phyloP scores from a whole-genome alignment of 192 early-diverging fungal genomes.

The Podila verticillata region DNA sequence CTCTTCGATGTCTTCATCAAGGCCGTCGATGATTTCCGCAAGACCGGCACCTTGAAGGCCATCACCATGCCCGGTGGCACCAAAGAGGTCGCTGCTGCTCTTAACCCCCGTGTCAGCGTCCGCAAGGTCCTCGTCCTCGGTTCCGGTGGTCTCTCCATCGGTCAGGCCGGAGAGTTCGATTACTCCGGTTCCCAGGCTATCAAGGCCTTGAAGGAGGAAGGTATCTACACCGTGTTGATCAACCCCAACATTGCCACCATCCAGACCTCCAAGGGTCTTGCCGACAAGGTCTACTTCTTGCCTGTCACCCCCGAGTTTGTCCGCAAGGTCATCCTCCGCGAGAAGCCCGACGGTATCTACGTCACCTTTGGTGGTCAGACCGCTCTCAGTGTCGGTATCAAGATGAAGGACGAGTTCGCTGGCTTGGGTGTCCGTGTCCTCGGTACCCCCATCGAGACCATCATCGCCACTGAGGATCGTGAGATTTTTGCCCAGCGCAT shows the following conservation, averaged over 20 bases:
- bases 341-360: constrained; percentile 98
- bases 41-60: constrained; percentile 76
- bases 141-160: constrained; percentile 96
- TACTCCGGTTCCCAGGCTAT: constrained; percentile 96
- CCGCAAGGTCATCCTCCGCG: constrained; percentile 93
- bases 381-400: constrained; percentile 96
- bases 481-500: constrained; percentile 89
- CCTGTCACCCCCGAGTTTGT: constrained; percentile 96
- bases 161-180: constrained; percentile 99
- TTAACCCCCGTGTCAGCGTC: constrained; percentile 68
- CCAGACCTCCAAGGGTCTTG: constrained; percentile 96
- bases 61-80: constrained; percentile 74
- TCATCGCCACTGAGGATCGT: constrained; percentile 97
- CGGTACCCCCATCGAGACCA: constrained; percentile 94
- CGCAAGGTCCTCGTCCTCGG: constrained; percentile 97
- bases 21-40: constrained; percentile 73
- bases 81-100: constrained; percentile 51
- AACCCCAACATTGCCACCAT: constrained; percentile 99
- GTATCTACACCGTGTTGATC: constrained; percentile 96
- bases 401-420: constrained; percentile 93
- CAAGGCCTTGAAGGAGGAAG: constrained; percentile 98
- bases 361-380: constrained; percentile 99
- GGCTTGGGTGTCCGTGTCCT: constrained; percentile 90
- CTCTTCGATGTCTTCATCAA: constrained; percentile 96
- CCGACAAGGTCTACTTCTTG: constrained; percentile 98